Base-by-base conservation (phyloP, 495 filamentous ascomycete species). In the Amorphotheca resinae region DNA sequence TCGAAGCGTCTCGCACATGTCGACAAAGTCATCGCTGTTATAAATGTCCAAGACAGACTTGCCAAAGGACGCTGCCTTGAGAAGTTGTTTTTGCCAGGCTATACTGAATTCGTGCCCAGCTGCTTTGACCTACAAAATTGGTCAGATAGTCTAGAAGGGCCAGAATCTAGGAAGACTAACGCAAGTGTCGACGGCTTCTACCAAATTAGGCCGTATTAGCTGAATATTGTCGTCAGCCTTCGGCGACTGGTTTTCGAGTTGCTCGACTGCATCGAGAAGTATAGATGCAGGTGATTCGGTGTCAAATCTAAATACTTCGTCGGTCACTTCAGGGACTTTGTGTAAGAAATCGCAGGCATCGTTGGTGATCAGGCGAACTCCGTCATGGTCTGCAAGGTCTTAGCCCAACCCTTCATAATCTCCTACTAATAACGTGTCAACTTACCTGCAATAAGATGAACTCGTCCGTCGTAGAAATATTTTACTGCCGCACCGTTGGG, bases 201-300 rank as follows among this genome's bases (percentile, higher is more conserved):
- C 83, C 9, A 98, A 74, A 48, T 81, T 81, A 1, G 82, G 69
- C 16, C 83, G 76, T 49, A 98, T 96, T 7, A 95, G 70, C 54
- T 94, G 88, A 35, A 98, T 95, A 53, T 95, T 86, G 51, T 96
- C 91, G 54, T 98, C 93, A 5, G 91, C 93, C 60, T 94, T 98
- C 3, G 91, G 87, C 1, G 89, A 95, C 53, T 89, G 82, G 53
- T 84, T 84, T 48, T 96, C 89, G 9, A 96, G 66, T 50, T 94
- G 83, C 40, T 89, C 82, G 4, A 91, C 79, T 1, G 91, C 93
- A 64, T 98, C 91, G 1, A 98, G 69, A 1, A 98, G 68, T 8
- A 95, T 82, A 1, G 93, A 87, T 14, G 91, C 84, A 8, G 93
- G 79, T 0, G 83, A 85, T 17, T 81, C 81, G 22, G 88, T 89